Percentiles rank a stretch among this genome's conserved stretches.
phyloP scores from a whole-genome alignment of 345 rosid genomes.

The Arabidopsis arenosa region DNA sequence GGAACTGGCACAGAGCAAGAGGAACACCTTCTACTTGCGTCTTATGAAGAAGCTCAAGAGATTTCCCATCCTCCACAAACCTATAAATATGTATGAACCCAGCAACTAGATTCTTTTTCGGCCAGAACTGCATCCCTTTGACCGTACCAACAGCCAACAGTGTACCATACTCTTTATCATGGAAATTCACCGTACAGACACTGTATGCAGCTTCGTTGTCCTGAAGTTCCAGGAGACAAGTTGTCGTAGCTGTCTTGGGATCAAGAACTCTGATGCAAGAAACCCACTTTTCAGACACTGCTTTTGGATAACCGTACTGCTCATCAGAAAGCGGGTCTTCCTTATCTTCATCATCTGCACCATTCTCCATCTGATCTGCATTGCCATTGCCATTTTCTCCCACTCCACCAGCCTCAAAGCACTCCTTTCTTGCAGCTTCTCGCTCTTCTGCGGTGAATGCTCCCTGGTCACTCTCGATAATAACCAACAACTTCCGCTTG shows the following conservation, averaged over 20 bases:
- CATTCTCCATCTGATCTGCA: constrained; percentile 58
- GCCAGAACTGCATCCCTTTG: constrained; percentile 91
- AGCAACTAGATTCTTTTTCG: constrained; percentile 66
- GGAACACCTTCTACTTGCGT: constrained; percentile 97
- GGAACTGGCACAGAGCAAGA: constrained; percentile 89
- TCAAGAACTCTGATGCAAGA: constrained; percentile 98
- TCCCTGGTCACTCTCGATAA: constrained; percentile 97
- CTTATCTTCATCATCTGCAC: constrained; percentile 70
- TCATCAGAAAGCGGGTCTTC: constrained; percentile 90
- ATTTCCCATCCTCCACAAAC: constrained; percentile 87
- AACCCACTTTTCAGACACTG: constrained; percentile 92
- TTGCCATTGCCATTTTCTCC: constrained; percentile 77
- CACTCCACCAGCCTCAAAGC: constrained; percentile 81
- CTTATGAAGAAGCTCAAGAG: constrained; percentile 90
- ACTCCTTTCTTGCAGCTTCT: constrained; percentile 91
- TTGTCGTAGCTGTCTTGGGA: constrained; percentile 75
- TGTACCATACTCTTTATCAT: constrained; percentile 94
- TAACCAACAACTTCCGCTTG: constrained; percentile 74
- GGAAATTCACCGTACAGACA: constrained; percentile 88
- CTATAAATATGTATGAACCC: constrained; percentile 90
- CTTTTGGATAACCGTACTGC: constrained; percentile 97
- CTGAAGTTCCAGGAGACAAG: constrained; percentile 96
- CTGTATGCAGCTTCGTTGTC: constrained; percentile 98
- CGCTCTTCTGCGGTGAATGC: constrained; percentile 95
- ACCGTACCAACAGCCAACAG: constrained; percentile 95